phyloP scores from a whole-genome alignment of 495 filamentous ascomycete genomes.

The Rostrohypoxylon terebratum region DNA sequence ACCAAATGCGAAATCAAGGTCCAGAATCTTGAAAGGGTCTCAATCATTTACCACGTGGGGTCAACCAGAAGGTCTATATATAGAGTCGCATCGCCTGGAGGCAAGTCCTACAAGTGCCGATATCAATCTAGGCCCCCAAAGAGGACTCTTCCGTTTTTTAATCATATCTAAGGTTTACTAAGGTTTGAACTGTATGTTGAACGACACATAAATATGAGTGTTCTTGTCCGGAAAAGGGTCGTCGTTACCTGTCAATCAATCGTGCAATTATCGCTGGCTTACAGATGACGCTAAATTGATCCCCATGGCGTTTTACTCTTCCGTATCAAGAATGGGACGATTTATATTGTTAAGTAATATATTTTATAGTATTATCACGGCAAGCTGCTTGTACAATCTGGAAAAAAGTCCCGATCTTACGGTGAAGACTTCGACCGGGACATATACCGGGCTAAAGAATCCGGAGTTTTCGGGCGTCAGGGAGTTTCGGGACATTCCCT shows the following conservation, averaged over 20 bases:
- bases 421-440: conserved; percentile 50
- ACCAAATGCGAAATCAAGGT: not conserved
- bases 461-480: conserved; percentile 53
- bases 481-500: conserved; percentile 62
- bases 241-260: not conserved
- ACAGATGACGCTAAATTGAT: conserved; percentile 1
- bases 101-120: conserved; percentile 35
- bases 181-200: not conserved
- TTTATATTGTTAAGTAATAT: conserved; percentile 23
- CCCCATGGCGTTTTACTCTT: conserved; percentile 13
- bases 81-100: conserved; percentile 11
- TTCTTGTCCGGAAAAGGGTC: not conserved
- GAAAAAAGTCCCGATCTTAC: conserved; percentile 43
- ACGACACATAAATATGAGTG: conserved; percentile 19
- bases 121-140: conserved; percentile 4
- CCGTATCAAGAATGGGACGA: conserved; percentile 9
- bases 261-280: not conserved
- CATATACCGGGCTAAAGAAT: conserved; percentile 56
- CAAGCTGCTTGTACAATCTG: conserved; percentile 7
- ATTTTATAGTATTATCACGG: conserved; percentile 11
- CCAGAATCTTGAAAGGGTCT: conserved; percentile 10
- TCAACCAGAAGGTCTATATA: conserved; percentile 26
- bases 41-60: conserved; percentile 18
- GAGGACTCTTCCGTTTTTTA: not conserved
- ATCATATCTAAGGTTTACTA: not conserved